Evolutionary conservation across 495 filamentous ascomycete species (phyloP), one percentile per base, ranked within the genome.

Genomic region (Penicillium arizonense): DNA sequence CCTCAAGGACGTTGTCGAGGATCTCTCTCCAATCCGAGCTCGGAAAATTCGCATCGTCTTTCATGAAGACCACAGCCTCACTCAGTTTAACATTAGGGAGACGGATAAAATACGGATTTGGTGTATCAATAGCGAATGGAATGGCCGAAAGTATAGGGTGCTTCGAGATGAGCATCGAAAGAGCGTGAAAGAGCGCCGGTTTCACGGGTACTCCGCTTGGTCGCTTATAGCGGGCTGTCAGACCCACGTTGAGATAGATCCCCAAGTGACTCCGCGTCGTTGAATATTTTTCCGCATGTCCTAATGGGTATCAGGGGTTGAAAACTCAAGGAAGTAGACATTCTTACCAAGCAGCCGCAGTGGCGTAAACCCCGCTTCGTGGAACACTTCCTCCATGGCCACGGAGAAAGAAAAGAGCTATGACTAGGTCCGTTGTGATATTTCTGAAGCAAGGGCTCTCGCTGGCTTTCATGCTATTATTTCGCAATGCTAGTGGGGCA

Each of bases 121-220:
- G 23, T 36, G 40, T 52, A n/a, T 43, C 28, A 33, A 45, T 36
- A 9, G 18, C 50, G 18, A 52, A n/a, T 18, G 50, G 50, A 28
- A 52, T 24, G 3, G 50, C 50, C 12, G 50, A 52, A 11, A 52
- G 28, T 30, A 45, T 44, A n/a, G 50, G 50, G 12, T 52, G 50
- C 30, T 52, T 52, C 8, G n/a, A 35, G 18, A 52, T 52, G 9
- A 52, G 28, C 12, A 13, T 14, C 2, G 50, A 33, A 10, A 52
- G 32, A 35, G 50, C 41, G 32, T 43, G 41, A 45, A 45, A 52
- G 24, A 52, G 41, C 4, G 40, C 41, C 33, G 50, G 41, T n/a
- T 45, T 52, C 1, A 52, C 28, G 8, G 50, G 20, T 36, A 12
- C 33, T 28, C 12, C 39, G 20, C 10, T 23, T 36, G 18, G 11